phyloP scores from a whole-genome alignment of 2,329 filamentous ascomycete genomes.

The Colletotrichum sp. region DNA sequence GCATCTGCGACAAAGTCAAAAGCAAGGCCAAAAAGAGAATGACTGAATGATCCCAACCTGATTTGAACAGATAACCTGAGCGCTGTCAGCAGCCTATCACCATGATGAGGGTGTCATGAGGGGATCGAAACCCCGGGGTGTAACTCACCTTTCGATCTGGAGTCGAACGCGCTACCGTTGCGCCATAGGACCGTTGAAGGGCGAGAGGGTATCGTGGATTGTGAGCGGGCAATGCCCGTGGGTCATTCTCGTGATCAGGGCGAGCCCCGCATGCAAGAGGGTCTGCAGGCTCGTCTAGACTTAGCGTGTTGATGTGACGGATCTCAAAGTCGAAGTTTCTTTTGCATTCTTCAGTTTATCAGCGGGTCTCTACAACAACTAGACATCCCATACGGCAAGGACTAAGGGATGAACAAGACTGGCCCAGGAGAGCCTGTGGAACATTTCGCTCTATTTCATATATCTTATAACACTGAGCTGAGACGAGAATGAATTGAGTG shows the following conservation, averaged over 20 bases:
- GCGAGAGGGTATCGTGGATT: background rate
- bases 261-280: background rate
- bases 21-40: background rate
- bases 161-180: slow-evolving; percentile 16
- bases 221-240: background rate
- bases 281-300: background rate
- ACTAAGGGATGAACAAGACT: background rate
- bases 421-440: background rate
- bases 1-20: background rate
- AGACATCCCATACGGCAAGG: background rate
- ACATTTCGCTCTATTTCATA: background rate
- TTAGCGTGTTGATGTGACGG: background rate
- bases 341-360: background rate
- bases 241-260: background rate
- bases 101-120: background rate
- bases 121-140: background rate
- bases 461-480: background rate
- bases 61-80: slow-evolving; percentile 15
- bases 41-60: background rate
- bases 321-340: background rate
- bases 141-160: background rate
- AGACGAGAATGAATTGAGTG: background rate
- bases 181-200: background rate
- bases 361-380: background rate
- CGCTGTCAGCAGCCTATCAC: background rate